phyloP scores from a whole-genome alignment of 2,329 filamentous ascomycete species.

The Aureobasidium sp. region DNA sequence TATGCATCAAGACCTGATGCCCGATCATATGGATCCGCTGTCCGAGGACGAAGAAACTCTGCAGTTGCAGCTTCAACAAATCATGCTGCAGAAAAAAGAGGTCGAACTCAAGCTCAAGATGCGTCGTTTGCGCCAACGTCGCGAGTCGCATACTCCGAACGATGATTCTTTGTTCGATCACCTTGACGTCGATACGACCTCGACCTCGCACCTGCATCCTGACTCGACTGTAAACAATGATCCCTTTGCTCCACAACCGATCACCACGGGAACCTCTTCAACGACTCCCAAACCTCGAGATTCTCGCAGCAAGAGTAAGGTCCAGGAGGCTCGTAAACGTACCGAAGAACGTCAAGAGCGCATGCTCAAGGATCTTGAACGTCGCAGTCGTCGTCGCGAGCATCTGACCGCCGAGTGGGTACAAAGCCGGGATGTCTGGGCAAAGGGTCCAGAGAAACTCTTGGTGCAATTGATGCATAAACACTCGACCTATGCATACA shows the following conservation, averaged over 20 bases:
- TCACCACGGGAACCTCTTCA: neutral
- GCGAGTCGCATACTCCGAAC: slow-evolving; percentile 8
- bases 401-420: slow-evolving; percentile 34
- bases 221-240: slow-evolving; percentile 11
- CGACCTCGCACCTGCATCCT: neutral
- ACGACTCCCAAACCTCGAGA: slow-evolving; percentile 23
- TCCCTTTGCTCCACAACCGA: neutral
- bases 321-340: slow-evolving; percentile 30
- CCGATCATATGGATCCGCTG: slow-evolving; percentile 19
- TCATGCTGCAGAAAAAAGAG: slow-evolving; percentile 31
- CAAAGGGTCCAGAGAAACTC: slow-evolving; percentile 28
- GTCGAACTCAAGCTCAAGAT: slow-evolving; percentile 33
- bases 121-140: slow-evolving; percentile 24
- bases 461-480: slow-evolving; percentile 33
- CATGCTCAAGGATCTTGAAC: slow-evolving; percentile 31
- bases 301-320: slow-evolving; percentile 33
- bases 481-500: slow-evolving; percentile 29
- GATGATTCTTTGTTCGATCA: slow-evolving; percentile 7
- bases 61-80: slow-evolving; percentile 31
- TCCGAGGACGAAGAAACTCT: slow-evolving; percentile 32
- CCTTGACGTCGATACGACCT: neutral
- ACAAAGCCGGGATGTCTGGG: slow-evolving; percentile 33
- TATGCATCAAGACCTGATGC: slow-evolving; percentile 13
- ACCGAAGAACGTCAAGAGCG: slow-evolving; percentile 32
- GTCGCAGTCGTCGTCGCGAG: slow-evolving; percentile 30